phyloP scores from a whole-genome alignment of 2,329 filamentous ascomycete genomes.

The Chaetomium strumarium region DNA sequence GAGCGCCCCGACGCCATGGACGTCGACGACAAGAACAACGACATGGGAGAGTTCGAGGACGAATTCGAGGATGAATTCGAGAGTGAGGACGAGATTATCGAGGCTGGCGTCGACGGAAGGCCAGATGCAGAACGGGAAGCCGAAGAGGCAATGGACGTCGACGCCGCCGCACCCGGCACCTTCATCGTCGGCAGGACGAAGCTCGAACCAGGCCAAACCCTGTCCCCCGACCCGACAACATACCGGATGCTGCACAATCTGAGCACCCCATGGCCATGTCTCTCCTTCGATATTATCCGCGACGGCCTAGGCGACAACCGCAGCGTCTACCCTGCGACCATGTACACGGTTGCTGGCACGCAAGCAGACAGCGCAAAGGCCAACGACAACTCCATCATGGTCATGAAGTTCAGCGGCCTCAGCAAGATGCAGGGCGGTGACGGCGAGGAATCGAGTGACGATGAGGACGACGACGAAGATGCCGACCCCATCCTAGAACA shows the following conservation, averaged over 20 bases:
- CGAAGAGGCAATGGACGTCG: slow-evolving; percentile 91
- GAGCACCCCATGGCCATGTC: slow-evolving; percentile 91
- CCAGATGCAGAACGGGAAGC: slow-evolving; percentile 90
- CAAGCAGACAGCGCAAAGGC: slow-evolving; percentile 72
- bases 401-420: slow-evolving; percentile 92
- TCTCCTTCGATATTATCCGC: slow-evolving; percentile 88
- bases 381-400: slow-evolving; percentile 87
- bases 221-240: slow-evolving; percentile 85
- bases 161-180: slow-evolving; percentile 62
- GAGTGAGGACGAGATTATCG: slow-evolving; percentile 82
- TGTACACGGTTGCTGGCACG: slow-evolving; percentile 91
- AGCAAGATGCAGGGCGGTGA: slow-evolving; percentile 74
- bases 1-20: slow-evolving; percentile 60
- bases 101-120: slow-evolving; percentile 87
- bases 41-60: slow-evolving; percentile 83
- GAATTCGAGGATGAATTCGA: slow-evolving; percentile 92
- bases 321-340: slow-evolving; percentile 88
- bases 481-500: slow-evolving; percentile 90
- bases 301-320: slow-evolving; percentile 84
- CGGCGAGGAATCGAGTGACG: slow-evolving; percentile 59
- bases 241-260: slow-evolving; percentile 97
- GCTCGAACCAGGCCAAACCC: slow-evolving; percentile 81
- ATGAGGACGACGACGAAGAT: slow-evolving; percentile 67
- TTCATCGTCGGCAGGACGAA: slow-evolving; percentile 95
- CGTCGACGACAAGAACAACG: slow-evolving; percentile 51